Base-by-base conservation (phyloP, 2,329 filamentous ascomycete species). In the Zymoseptoria passerinii region DNA sequence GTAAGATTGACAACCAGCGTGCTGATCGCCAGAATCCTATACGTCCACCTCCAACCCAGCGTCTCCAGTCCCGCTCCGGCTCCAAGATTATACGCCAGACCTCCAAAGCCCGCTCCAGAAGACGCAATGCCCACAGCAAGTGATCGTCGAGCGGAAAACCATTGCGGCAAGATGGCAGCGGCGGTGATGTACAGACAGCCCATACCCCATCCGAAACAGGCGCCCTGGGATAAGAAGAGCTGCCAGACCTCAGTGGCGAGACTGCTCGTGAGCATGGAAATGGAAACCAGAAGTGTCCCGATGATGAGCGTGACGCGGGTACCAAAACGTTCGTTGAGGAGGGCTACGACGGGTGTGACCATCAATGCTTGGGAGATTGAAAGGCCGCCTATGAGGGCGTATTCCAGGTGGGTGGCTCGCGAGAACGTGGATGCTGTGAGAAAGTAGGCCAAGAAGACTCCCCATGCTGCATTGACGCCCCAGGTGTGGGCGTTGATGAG, bases 401-500 rank as follows among this genome's bases (percentile, higher is more conserved):
- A 91, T 2, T 83, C 78, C 2, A 90, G 78, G 1, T 81, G 73
- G 0, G 81, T 83, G 1, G 86, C 81, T 10, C 80, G 81, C 0
- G 81, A 78, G 63, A 87, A 89, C 13, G 79, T 77, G 52, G 82
- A 75, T 28, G 80, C 78, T 9, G 78, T 75, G 56, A 91, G 79
- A 75, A 90, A 92, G 65, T 89, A 81, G 35, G 89, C 85, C 8
- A 91, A 81, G 60, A 86, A 88, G 53, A 89, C 83, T 70, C 87
- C 87, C 88, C 62, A 67, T 3, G 65, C 61, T 57, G 70, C 70
- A 53, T 75, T 76, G 48, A 81, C 69, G 44, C 76, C 76, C 75
- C 75, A 78, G 61, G 40, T 50, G 27, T 49, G 28, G 1, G 70
- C 71, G 61, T 77, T 78, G 53, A 78, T 74, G 23, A 73, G 61